A percentile compares a stretch with the other conserved stretches of the same genome.
These are phyloP conservation scores for Sarcocystis neurona DNA, from an alignment of 169 alveolate species.

Conservation along the genomic window DNA sequence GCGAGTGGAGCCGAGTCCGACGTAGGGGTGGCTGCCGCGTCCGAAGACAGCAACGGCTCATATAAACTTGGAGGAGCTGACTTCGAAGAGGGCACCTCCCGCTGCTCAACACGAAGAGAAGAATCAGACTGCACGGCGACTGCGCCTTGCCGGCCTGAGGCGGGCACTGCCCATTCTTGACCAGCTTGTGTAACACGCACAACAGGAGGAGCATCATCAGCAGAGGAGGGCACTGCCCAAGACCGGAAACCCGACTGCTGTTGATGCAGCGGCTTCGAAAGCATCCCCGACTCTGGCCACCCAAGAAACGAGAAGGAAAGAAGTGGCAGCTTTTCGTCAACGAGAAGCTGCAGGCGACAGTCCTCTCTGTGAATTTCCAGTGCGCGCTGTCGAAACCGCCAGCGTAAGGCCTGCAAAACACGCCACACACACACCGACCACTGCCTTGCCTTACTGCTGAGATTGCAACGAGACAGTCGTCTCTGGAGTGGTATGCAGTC, in stretches of 20 bases:
- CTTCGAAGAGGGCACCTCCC: too few relatives aligned
- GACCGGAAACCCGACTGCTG: background rate
- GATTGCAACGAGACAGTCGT: background rate
- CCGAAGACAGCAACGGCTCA: too few relatives aligned
- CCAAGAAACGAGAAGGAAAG: background rate
- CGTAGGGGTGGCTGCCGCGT: too few relatives aligned
- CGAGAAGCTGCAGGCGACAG: slow-evolving; percentile 37
- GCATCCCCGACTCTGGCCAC: slow-evolving; percentile 34
- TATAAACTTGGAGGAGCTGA: too few relatives aligned
- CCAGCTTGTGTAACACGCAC: background rate
- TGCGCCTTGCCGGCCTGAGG: too few relatives aligned
- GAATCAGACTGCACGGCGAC: too few relatives aligned
- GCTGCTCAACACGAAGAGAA: too few relatives aligned
- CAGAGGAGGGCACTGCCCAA: background rate
- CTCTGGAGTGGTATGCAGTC: background rate
- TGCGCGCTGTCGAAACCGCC: slow-evolving; percentile 33
- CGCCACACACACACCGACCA: background rate
- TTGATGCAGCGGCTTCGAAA: background rate
- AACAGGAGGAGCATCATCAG: background rate
- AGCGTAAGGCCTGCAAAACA: slow-evolving; percentile 15
- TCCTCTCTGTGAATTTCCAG: slow-evolving; percentile 22
- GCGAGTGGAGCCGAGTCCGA: too few relatives aligned
- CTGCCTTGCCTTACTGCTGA: background rate
- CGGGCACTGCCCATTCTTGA: too few relatives aligned
- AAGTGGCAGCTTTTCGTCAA: slow-evolving; percentile 2